These are phyloP conservation scores for Lepiota brunneoincarnata DNA, from an alignment of 768 basidiomycete species.

Conservation along the genomic window DNA sequence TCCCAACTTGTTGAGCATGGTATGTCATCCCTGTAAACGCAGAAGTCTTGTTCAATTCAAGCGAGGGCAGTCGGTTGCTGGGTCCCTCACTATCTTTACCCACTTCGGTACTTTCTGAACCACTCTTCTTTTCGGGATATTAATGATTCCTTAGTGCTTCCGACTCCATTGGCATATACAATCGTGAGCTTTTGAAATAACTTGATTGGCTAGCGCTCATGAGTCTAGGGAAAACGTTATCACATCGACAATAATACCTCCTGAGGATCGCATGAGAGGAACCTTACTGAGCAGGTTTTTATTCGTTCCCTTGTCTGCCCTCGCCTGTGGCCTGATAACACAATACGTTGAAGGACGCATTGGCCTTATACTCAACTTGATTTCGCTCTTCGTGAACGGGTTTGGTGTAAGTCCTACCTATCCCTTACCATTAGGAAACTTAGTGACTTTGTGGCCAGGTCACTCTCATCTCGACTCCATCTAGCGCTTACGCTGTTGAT, in stretches of 20 bases:
- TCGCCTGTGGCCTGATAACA: slow-evolving; percentile 28
- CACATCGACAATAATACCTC: slow-evolving; percentile 44
- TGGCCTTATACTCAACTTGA: slow-evolving; percentile 44
- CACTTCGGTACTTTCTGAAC: slow-evolving; percentile 36
- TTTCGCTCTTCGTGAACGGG: slow-evolving; percentile 61
- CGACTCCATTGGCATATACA: slow-evolving; percentile 65
- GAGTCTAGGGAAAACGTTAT: slow-evolving; percentile 47
- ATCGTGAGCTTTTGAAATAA: slow-evolving; percentile 41
- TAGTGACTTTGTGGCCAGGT: too few species aligned
- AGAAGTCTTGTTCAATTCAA: background rate
- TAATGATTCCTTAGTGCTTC: slow-evolving; percentile 37
- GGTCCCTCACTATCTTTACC: slow-evolving; percentile 28
- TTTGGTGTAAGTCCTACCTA: slow-evolving; percentile 39
- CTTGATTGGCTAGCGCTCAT: background rate
- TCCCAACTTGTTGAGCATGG: slow-evolving; percentile 55
- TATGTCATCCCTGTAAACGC: slow-evolving; percentile 27
- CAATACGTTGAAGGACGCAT: slow-evolving; percentile 23
- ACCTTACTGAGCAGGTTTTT: slow-evolving; percentile 40
- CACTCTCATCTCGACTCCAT: slow-evolving; percentile 36
- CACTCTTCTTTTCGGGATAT: background rate
- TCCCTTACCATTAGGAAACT: too few species aligned
- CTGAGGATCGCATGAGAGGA: too few species aligned
- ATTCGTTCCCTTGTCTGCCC: slow-evolving; percentile 43
- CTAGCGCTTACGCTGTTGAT: slow-evolving; percentile 57
- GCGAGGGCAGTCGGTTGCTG: slow-evolving; percentile 25